phyloP scores from a whole-genome alignment of 306 rosid species.

The Heteromeles arbutifolia region DNA sequence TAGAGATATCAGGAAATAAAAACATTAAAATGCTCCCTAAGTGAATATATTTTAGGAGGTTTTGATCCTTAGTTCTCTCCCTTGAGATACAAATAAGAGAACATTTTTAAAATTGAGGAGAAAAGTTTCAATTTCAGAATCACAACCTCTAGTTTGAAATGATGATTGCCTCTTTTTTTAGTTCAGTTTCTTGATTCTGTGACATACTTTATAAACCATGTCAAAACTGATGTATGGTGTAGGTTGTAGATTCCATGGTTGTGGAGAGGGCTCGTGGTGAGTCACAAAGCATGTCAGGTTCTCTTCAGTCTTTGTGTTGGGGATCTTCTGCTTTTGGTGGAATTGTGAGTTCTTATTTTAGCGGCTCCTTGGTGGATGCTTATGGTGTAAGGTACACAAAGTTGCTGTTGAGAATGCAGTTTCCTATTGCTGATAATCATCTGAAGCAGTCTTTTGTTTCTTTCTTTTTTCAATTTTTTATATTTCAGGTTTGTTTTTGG shows the following conservation, averaged over 20 bases:
- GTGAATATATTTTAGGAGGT: not conserved
- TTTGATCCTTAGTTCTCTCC: not conserved
- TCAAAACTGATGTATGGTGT: constrained; percentile 31
- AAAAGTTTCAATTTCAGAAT: not conserved
- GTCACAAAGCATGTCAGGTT: constrained; percentile 94
- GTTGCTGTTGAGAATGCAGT: constrained; percentile 10
- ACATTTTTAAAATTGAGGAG: not conserved
- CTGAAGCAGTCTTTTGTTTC: not conserved
- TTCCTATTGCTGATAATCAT: constrained; percentile 3
- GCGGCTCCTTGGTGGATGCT: constrained; percentile 78
- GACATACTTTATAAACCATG: not conserved
- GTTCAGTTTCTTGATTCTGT: not conserved
- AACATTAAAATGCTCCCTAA: not conserved
- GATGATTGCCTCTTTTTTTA: not conserved
- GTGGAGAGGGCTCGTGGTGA: constrained; percentile 99
- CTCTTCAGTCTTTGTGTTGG: constrained; percentile 98
- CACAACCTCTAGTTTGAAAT: not conserved
- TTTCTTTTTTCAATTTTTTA: not conserved
- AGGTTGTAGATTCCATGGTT: constrained; percentile 99
- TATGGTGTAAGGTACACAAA: constrained; percentile 79
- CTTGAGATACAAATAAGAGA: not conserved
- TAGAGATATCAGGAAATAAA: not conserved
- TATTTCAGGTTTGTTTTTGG: constrained; percentile 93
- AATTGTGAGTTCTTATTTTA: constrained; percentile 89
- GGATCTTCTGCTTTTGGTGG: constrained; percentile 99